Base-by-base conservation (phyloP, 2,329 filamentous ascomycete genomes). In the Clarireedia monteithiana region DNA sequence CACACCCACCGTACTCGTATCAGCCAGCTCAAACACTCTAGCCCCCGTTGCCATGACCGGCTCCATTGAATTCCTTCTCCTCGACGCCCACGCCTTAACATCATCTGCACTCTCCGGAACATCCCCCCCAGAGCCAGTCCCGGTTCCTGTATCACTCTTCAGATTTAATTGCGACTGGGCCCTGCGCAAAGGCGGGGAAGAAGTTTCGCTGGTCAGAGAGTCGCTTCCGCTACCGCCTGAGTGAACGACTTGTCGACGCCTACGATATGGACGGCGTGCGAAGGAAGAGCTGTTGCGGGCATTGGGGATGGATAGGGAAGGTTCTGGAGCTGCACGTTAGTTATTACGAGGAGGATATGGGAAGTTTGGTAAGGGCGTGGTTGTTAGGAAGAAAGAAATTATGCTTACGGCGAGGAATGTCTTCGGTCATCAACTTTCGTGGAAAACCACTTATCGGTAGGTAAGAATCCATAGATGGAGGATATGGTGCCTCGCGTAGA, bases 11-110 rank as follows among this genome's bases (percentile, higher is more conserved):
- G 6, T 30, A 48, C 54, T 48, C 3, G 54, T 56, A 34, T 48
- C 54, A 39, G 49, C 54, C 26, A 56, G 27, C 34, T 56, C 54
- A 56, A 47, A 56, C 15, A 50, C 38, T 5, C 5, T 5, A 40
- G n/a, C 6, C 10, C 39, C 7, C 12, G 39, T 40, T 30, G 9
- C n/a, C 48, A 17, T 30, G 4, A 17, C 20, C 2, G 26, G 6
- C 34, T 44, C 38, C 20, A 44, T 30, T 6, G 49, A 52, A 17
- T 52, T 52, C n/a, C 49, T 38, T 15, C 49, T 38, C 15, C 7
- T n/a, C 17, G 7, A 6, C 10, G 2, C 27, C 49, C 49, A 52
- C 10, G 30, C 5, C n/a, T 17, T 44, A 40, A 52, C 49, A 52
- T 52, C 49, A 5, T 52, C 49, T n/a, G 49, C 20, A 17, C 5